Base-by-base conservation (phyloP, 352 stramenopile species). In the Phytophthora fragariaefolia region DNA sequence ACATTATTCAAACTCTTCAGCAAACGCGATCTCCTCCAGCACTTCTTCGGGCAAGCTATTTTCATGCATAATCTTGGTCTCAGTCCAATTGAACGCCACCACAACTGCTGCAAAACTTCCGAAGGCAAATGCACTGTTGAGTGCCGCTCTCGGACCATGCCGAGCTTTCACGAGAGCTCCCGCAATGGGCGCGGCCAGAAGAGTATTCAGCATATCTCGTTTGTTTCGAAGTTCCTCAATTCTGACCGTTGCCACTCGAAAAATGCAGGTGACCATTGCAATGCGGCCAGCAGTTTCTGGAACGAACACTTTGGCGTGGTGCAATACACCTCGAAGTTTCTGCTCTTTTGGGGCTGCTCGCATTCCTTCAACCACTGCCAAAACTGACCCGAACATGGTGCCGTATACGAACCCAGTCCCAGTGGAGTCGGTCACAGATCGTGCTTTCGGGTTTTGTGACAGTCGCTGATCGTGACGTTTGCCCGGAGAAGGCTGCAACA, bases 11-110 rank as follows among this genome's bases (percentile, higher is more conserved):
- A 82, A 54, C 30, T 83, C 76, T 61, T 81, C 70, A 0, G 66
- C 73, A 34, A 82, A 84, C 28, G 76, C 76, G 51, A 82, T 74
- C 57, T 84, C 73, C 43, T 84, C 71, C 17, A 82, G 76, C 5
- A 80, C 58, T 17, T 80, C 74, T 26, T 76, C 66, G 0, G 69
- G 68, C 9, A 58, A 66, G 49, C 45, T 66, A 15, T 70, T 62
- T 27, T 80, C 57, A 24, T 70, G 69, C 28, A 50, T 46, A 4
- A 90, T 55, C 18, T 77, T 69, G n/a, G 51, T 30, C 22, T 80
- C 62, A 3, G 51, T 54, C 28, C 67, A 58, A 53, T 70, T 77
- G 40, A 80, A 80, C 1, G 67, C 74, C n/a, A 83, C 49, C 34
- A 88, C 58, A 9, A 90, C 59, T 0, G 65, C 66, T 3, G 69